phyloP scores from a whole-genome alignment of 176 grass and related monocot genomes.

The Triticum timopheevii region DNA sequence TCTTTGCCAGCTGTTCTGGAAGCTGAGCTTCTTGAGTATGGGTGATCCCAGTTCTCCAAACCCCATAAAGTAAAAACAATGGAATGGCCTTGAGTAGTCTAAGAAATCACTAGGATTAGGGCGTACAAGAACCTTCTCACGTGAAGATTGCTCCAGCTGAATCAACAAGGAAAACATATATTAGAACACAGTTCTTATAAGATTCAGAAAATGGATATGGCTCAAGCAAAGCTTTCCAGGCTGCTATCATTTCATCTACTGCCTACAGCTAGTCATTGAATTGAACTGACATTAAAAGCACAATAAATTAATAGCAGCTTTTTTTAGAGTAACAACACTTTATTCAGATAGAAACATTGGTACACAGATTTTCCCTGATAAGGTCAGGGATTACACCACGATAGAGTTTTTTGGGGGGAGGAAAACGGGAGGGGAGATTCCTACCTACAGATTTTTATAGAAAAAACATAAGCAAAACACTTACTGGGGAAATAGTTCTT shows the following conservation, averaged over 20 bases:
- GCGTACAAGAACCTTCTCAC: slow-evolving; percentile 65
- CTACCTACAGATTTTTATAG: too few species aligned
- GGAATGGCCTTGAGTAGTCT: slow-evolving; percentile 49
- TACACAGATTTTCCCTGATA: too few species aligned
- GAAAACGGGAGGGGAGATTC: too few species aligned
- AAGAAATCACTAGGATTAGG: slow-evolving; percentile 68
- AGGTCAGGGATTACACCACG: too few species aligned
- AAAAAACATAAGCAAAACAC: too few species aligned
- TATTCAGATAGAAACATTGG: too few species aligned
- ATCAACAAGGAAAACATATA: not conserved
- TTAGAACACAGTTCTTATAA: slow-evolving; percentile 37
- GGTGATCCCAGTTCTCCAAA: slow-evolving; percentile 51
- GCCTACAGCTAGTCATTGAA: not conserved
- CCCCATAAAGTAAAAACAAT: slow-evolving; percentile 74
- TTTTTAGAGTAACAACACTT: too few species aligned
- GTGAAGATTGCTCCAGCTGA: slow-evolving; percentile 67
- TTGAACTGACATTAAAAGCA: not conserved
- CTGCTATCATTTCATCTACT: not conserved
- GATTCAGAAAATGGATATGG: slow-evolving; percentile 49
- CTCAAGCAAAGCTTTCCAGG: not conserved
- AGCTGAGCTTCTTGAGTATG: slow-evolving; percentile 48
- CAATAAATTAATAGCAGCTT: too few species aligned
- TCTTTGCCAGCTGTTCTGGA: slow-evolving; percentile 22
- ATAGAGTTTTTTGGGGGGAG: too few species aligned
- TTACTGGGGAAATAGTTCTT: too few species aligned